Percentiles rank a stretch among this genome's conserved stretches.
Conservation (phyloP, 768 basidiomycete species). For the Psilocybe tampanensis region DNA sequence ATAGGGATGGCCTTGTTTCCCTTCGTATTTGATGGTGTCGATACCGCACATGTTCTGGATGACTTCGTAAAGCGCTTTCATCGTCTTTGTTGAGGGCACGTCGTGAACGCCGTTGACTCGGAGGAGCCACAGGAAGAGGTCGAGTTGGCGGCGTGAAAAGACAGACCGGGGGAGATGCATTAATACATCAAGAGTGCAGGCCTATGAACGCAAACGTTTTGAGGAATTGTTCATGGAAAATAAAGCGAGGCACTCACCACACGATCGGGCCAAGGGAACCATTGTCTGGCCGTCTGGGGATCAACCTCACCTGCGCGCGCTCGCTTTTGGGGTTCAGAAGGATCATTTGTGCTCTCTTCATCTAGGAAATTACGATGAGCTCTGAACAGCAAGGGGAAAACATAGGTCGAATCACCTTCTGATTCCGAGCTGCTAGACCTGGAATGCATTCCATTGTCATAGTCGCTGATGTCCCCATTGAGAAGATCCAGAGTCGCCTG, state of each 20-base stretch:
- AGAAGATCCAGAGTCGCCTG: not conserved
- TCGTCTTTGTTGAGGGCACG: conserved; percentile 13
- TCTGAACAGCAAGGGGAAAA: too few relatives aligned
- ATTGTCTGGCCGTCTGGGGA: not conserved
- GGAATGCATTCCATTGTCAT: not conserved
- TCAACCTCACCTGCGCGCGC: not conserved
- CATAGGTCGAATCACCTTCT: too few relatives aligned
- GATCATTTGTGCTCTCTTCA: too few relatives aligned
- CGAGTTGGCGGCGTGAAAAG: conserved; percentile 25
- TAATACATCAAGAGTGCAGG: conserved; percentile 24
- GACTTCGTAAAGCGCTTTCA: not conserved
- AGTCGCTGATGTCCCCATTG: not conserved
- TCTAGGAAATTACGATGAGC: too few relatives aligned
- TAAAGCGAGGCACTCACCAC: conserved; percentile 20
- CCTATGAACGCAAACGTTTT: conserved; percentile 6
- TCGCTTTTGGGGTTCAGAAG: not conserved
- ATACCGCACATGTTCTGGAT: conserved; percentile 5
- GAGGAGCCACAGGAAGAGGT: conserved; percentile 25
- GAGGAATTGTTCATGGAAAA: not conserved
- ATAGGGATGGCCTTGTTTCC: conserved; percentile 3
- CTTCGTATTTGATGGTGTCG: not conserved
- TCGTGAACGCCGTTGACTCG: conserved; percentile 16
- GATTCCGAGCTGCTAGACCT: not conserved
- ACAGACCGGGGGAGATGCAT: conserved; percentile 26
- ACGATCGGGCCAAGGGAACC: conserved; percentile 21